A percentile compares a stretch with the other conserved stretches of the same genome.
These are phyloP conservation scores for Phytopythium montanum DNA, from an alignment of 352 stramenopile genomes.

Conservation along the genomic window DNA sequence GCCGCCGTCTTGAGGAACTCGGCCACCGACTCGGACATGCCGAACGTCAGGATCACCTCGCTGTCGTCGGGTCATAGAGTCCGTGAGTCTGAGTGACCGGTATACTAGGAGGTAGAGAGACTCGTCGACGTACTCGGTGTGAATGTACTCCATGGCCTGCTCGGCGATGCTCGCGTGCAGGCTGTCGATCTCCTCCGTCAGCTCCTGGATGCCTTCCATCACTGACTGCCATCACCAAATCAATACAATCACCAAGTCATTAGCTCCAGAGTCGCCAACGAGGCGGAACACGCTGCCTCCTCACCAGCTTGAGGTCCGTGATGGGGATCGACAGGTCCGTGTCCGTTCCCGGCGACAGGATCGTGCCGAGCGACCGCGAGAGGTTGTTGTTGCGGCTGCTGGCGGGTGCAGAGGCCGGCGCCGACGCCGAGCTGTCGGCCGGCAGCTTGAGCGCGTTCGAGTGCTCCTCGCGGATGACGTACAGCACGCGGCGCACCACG, in stretches of 20 bases:
- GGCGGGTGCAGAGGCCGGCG: slow-evolving; percentile 10
- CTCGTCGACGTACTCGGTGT: slow-evolving; percentile 78
- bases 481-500: slow-evolving; percentile 86
- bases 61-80: slow-evolving; percentile 16
- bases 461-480: slow-evolving; percentile 88
- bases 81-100: too few species aligned
- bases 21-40: slow-evolving; percentile 89
- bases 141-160: slow-evolving; percentile 95
- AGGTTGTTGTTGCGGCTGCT: slow-evolving; percentile 58
- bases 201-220: slow-evolving; percentile 94
- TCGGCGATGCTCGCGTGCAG: slow-evolving; percentile 96
- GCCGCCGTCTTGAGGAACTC: slow-evolving; percentile 87
- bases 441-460: slow-evolving; percentile 65
- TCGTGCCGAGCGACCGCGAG: slow-evolving; percentile 71
- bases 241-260: not conserved
- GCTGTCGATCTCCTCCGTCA: slow-evolving; percentile 95
- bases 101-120: too few species aligned
- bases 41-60: slow-evolving; percentile 96
- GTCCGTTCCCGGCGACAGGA: slow-evolving; percentile 76
- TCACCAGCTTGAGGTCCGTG: slow-evolving; percentile 73
- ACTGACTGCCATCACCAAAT: slow-evolving; percentile 34
- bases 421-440: slow-evolving; percentile 11
- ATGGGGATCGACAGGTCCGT: slow-evolving; percentile 82
- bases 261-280: not conserved
- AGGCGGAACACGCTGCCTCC: not conserved